phyloP scores from a whole-genome alignment of 179 eudicot genomes.

The Vitellaria paradoxa region DNA sequence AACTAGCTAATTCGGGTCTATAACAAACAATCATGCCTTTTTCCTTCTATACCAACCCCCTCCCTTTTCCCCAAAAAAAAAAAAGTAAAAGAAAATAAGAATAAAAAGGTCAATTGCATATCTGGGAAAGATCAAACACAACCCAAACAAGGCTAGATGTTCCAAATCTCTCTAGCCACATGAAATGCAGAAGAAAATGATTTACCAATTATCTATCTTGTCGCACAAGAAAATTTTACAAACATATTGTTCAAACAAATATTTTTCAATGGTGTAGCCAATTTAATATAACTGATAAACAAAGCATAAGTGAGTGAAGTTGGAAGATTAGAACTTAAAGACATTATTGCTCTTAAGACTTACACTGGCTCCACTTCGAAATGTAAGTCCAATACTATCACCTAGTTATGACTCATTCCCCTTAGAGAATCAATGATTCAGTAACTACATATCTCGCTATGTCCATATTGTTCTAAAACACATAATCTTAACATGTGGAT shows the following conservation, averaged over 20 bases:
- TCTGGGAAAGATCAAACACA: neutral
- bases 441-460: neutral
- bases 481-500: no score
- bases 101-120: neutral
- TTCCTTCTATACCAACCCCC: no score
- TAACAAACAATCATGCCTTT: no score
- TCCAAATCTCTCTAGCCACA: neutral
- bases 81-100: no score
- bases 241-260: neutral
- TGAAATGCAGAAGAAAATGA: neutral
- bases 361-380: neutral
- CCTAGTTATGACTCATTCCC: constrained; percentile 2
- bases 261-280: neutral
- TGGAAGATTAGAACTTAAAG: neutral
- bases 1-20: no score
- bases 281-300: neutral
- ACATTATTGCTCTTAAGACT: neutral
- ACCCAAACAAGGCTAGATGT: neutral
- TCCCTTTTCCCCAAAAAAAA: neutral
- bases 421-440: neutral
- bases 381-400: neutral
- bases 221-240: neutral
- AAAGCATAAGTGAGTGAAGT: neutral
- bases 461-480: neutral
- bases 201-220: neutral